Conservation (phyloP, 352 stramenopile genomes). For the Globisporangium megalacanthum region DNA sequence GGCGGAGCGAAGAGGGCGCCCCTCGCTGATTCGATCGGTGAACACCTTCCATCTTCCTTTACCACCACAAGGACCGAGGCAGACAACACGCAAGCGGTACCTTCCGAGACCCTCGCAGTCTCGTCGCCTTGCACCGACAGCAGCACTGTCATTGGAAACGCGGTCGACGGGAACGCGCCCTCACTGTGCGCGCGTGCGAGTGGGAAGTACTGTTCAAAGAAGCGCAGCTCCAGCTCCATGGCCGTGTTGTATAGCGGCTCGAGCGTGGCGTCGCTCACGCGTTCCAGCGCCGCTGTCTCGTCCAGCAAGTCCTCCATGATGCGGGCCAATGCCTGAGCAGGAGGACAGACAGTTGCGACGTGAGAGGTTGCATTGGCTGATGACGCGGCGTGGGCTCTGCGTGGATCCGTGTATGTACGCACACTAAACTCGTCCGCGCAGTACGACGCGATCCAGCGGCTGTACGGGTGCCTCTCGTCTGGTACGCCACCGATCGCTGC, state of each 20-base stretch:
- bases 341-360: background rate
- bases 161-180: background rate
- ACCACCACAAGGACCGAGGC: background rate
- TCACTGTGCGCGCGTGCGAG: slow-evolving; percentile 14
- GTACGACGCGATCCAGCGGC: slow-evolving; percentile 47
- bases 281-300: slow-evolving; percentile 21
- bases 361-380: no score
- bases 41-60: slow-evolving; percentile 5
- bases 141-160: slow-evolving; percentile 12
- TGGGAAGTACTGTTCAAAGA: slow-evolving; percentile 50
- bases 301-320: slow-evolving; percentile 32
- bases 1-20: slow-evolving; percentile 30
- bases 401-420: background rate
- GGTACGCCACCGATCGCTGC: slow-evolving; percentile 8
- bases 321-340: slow-evolving; percentile 14
- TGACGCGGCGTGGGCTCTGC: no score
- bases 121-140: slow-evolving; percentile 7
- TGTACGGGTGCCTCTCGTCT: slow-evolving; percentile 20
- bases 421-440: slow-evolving; percentile 33
- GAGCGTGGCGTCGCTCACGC: slow-evolving; percentile 19
- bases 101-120: slow-evolving; percentile 3
- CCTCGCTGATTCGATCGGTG: slow-evolving; percentile 41
- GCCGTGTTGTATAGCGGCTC: slow-evolving; percentile 37
- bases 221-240: slow-evolving; percentile 49
- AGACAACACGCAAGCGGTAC: slow-evolving; percentile 14